These are phyloP conservation scores for Chlorella variabilis DNA, from an alignment of 163 green algal species.

Conservation along the genomic window DNA sequence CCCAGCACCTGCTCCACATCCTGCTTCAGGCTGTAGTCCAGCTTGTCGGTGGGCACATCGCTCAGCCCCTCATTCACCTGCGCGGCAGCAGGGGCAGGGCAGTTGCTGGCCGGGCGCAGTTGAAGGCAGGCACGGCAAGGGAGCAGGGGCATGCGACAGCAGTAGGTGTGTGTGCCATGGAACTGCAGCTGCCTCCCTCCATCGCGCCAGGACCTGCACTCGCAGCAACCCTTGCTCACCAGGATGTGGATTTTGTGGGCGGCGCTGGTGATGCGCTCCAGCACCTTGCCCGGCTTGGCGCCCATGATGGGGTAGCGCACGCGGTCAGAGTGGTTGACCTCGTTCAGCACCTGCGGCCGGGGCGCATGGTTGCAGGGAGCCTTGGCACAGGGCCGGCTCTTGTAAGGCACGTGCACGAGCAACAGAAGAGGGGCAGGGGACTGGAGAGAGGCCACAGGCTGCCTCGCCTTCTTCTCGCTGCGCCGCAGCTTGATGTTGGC, in stretches of 20 bases:
- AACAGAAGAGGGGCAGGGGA: background rate
- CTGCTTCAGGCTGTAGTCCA: constrained; percentile 77
- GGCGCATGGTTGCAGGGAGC: background rate
- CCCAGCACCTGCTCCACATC: constrained; percentile 60
- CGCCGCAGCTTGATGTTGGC: constrained; percentile 55
- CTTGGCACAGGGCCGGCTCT: background rate
- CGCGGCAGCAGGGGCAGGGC: background rate
- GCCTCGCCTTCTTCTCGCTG: constrained; percentile 70
- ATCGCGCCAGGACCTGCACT: too few relatives aligned
- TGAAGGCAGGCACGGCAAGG: too few relatives aligned
- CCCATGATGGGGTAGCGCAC: constrained; percentile 68
- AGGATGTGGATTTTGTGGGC: constrained; percentile 88
- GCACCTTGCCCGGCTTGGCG: constrained; percentile 38
- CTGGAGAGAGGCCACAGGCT: background rate
- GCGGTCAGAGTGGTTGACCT: constrained; percentile 70
- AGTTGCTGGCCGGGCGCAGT: too few relatives aligned
- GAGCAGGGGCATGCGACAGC: too few relatives aligned
- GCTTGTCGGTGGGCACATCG: constrained; percentile 55
- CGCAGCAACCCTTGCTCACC: too few relatives aligned
- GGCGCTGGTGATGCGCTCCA: constrained; percentile 63
- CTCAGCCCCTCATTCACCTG: constrained; percentile 80
- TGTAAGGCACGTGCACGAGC: background rate
- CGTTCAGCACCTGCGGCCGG: constrained; percentile 61
- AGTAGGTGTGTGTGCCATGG: too few relatives aligned
- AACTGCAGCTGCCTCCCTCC: too few relatives aligned